Evolutionary conservation across 2,329 filamentous ascomycete genomes (phyloP), one percentile per base, ranked within the genome.

Genomic region (Zymoseptoria crescenta): DNA sequence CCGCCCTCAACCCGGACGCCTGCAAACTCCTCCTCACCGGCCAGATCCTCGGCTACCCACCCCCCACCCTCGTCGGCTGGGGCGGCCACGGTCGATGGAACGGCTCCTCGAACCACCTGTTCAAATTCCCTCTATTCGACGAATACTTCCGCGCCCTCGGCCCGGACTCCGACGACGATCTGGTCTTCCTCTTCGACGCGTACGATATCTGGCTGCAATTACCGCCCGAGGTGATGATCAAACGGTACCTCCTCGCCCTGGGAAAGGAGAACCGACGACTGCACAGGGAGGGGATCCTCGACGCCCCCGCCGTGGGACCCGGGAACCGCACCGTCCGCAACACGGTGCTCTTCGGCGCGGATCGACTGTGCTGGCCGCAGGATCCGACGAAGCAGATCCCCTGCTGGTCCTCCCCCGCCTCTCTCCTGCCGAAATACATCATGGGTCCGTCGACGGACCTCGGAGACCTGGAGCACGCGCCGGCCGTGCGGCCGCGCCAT

Each of bases 141-240:
- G 60, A 56, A n/a, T 62, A 65, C 35, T 41, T 65, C 7, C 54
- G 60, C 13, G 51, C 53, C 9, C 57, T 64, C 16, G 57, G 49
- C 4, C 35, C 54, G 20, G 50, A 58, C 20, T 52, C 58, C 21
- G 60, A 64, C 48, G 75, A 82, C 10, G 86, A 88, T 68, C 72
- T 89, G 27, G 79, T 87, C 9, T 72, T 88, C 57, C 77, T 88
- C 50, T 78, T 85, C 4, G 85, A 88, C 67, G 84, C 82, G 0
- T 80, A 82, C 67, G 83, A 87, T 61, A 77, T 83, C 1, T 83
- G 84, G 73, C 83, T 87, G 61, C 86, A 88, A 69, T 75, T 88
- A 2, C 83, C 84, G 0, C 79, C 82, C 2, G 80, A 85, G 48
- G 76, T 87, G 19, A 73, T 88, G 62, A 79, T 88, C 27, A 74